Percentiles rank a stretch among this genome's conserved stretches.
phyloP scores from a whole-genome alignment of 768 basidiomycete genomes.

The Cystofilobasidium capitatum region DNA sequence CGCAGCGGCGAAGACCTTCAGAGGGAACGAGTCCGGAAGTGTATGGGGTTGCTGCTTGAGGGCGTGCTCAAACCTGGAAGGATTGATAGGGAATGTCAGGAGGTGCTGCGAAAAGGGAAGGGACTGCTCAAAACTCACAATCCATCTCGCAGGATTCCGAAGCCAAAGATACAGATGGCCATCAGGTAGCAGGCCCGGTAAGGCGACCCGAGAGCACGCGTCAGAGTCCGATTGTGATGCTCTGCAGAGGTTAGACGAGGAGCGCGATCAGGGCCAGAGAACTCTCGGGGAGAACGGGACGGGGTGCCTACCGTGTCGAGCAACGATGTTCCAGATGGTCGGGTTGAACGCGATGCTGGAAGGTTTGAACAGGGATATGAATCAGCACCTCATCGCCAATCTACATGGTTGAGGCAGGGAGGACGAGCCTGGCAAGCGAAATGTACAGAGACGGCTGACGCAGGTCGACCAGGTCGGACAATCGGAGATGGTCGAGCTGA shows the following conservation, averaged over 20 bases:
- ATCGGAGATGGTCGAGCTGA: too few species aligned
- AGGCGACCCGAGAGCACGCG: slow-evolving; percentile 66
- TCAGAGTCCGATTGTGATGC: slow-evolving; percentile 77
- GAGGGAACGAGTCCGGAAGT: slow-evolving; percentile 57
- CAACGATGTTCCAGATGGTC: slow-evolving; percentile 89
- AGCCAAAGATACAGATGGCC: slow-evolving; percentile 69
- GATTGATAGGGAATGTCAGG: not conserved
- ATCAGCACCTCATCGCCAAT: not conserved
- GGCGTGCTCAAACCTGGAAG: slow-evolving; percentile 60
- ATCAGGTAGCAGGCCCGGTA: slow-evolving; percentile 77
- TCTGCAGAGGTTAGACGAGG: slow-evolving; percentile 41
- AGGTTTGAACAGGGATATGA: not conserved
- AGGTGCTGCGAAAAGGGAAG: not conserved
- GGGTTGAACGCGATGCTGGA: slow-evolving; percentile 75
- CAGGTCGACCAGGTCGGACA: slow-evolving; percentile 47
- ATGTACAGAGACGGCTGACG: slow-evolving; percentile 57
- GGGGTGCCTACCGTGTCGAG: slow-evolving; percentile 65
- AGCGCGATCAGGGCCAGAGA: not conserved
- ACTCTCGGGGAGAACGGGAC: not conserved
- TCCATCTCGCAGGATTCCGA: slow-evolving; percentile 74
- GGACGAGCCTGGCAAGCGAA: slow-evolving; percentile 43
- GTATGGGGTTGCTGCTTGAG: slow-evolving; percentile 65
- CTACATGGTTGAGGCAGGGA: too few species aligned
- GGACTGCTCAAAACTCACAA: slow-evolving; percentile 50
- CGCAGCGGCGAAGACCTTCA: slow-evolving; percentile 45